Conservation (phyloP, 805 yeast species). For the Ogataea siamensis region DNA sequence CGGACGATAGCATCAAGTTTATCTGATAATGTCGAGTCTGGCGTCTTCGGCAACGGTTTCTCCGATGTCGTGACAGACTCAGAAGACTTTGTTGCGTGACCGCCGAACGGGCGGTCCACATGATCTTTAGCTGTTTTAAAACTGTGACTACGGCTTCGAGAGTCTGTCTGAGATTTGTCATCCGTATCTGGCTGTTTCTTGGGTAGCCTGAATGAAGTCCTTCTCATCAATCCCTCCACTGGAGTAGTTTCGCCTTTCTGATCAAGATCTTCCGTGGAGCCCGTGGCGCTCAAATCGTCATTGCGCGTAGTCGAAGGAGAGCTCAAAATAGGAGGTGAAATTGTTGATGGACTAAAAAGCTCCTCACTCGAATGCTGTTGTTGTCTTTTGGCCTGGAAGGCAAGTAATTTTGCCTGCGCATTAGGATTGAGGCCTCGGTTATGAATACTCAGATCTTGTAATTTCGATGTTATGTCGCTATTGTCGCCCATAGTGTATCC, state of each 20-base stretch:
- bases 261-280: slow-evolving; percentile 21
- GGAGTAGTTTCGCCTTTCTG: slow-evolving; percentile 9
- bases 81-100: slow-evolving; percentile 10
- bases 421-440: slow-evolving; percentile 57
- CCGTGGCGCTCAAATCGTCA: slow-evolving; percentile 17
- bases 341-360: slow-evolving; percentile 2
- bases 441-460: slow-evolving; percentile 27
- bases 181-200: slow-evolving; percentile 15
- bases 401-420: slow-evolving; percentile 81
- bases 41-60: slow-evolving; percentile 4
- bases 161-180: slow-evolving; percentile 42
- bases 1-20: slow-evolving; percentile 7
- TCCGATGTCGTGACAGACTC: slow-evolving; percentile 2
- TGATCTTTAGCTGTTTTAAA: slow-evolving; percentile 8
- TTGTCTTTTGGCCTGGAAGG: slow-evolving; percentile 81
- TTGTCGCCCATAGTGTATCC: slow-evolving; percentile 10
- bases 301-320: slow-evolving; percentile 25
- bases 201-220: slow-evolving; percentile 29
- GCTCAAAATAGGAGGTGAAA: slow-evolving; percentile 11
- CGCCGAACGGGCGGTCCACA: slow-evolving; percentile 10
- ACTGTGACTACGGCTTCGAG: slow-evolving; percentile 19
- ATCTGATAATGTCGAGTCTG: slow-evolving; percentile 5
- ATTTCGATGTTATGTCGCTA: slow-evolving; percentile 17
- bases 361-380: slow-evolving; percentile 20
- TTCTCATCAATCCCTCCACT: slow-evolving; percentile 19